Evolutionary conservation across 345 rosid genomes (phyloP).

Genomic region (Euphorbia lathyris): DNA sequence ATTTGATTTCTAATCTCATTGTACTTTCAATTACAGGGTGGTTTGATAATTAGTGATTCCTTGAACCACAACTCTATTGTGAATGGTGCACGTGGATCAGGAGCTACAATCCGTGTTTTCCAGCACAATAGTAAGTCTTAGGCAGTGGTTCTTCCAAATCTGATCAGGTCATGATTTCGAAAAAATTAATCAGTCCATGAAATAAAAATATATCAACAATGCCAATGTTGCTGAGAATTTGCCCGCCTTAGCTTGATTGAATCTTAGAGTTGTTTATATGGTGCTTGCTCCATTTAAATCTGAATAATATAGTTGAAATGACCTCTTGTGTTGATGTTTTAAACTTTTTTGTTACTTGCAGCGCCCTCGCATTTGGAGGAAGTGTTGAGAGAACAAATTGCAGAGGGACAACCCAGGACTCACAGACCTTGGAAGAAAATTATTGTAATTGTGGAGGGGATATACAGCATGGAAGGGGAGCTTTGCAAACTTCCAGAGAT

Average conservation of each 20-base stretch:
- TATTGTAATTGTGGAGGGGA: conserved; percentile 82
- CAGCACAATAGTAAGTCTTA: conserved; percentile 81
- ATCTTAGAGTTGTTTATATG: not conserved
- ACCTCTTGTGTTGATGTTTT: not conserved
- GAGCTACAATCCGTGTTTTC: conserved; percentile 91
- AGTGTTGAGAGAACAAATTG: conserved; percentile 91
- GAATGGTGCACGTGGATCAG: conserved; percentile 96
- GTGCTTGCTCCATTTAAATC: not conserved
- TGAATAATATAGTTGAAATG: not conserved
- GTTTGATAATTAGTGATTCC: conserved; percentile 87
- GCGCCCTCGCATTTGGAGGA: conserved; percentile 92
- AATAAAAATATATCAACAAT: not conserved
- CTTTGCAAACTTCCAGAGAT: conserved; percentile 92
- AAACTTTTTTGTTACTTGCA: conserved; percentile 26
- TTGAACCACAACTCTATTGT: conserved; percentile 94
- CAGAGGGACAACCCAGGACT: conserved; percentile 88
- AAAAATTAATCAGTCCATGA: conserved; percentile 1
- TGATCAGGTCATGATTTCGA: not conserved
- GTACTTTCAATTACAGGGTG: conserved; percentile 52
- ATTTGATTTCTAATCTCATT: not conserved
- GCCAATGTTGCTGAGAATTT: not conserved
- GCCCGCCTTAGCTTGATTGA: not conserved
- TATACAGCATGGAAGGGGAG: conserved; percentile 97
- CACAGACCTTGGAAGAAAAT: conserved; percentile 97
- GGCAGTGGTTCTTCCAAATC: not conserved